phyloP scores from a whole-genome alignment of 495 filamentous ascomycete species.

The Talaromyces trachyspermus region DNA sequence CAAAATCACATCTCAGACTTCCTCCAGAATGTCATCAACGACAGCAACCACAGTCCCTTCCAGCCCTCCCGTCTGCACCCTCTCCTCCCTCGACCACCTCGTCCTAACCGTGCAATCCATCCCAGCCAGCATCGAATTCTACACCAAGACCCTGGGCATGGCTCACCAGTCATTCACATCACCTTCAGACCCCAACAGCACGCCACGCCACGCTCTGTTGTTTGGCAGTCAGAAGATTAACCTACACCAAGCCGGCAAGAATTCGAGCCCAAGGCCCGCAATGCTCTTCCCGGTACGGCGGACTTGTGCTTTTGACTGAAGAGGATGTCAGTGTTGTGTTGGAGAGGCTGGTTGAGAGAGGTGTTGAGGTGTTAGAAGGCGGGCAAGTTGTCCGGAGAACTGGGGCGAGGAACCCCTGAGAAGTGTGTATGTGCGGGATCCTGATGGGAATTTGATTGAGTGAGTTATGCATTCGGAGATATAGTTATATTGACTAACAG shows the following conservation, averaged over 20 bases:
- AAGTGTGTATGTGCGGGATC: slow-evolving; percentile 49
- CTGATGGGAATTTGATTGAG: slow-evolving; percentile 52
- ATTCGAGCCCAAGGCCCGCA: slow-evolving; percentile 46
- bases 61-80: slow-evolving; percentile 6
- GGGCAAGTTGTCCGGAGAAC: slow-evolving; percentile 41
- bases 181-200: slow-evolving; percentile 19
- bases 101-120: slow-evolving; percentile 45
- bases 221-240: slow-evolving; percentile 51
- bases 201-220: slow-evolving; percentile 39
- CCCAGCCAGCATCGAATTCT: slow-evolving; percentile 37
- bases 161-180: slow-evolving; percentile 36
- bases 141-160: slow-evolving; percentile 44
- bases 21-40: not conserved
- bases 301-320: slow-evolving; percentile 48
- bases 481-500: not conserved
- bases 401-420: slow-evolving; percentile 41
- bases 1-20: not conserved
- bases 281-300: slow-evolving; percentile 40
- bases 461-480: slow-evolving; percentile 16
- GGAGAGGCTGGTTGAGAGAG: slow-evolving; percentile 22
- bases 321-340: slow-evolving; percentile 32
- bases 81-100: slow-evolving; percentile 41
- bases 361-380: slow-evolving; percentile 39
- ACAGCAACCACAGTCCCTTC: not conserved
- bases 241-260: slow-evolving; percentile 45